Evolutionary conservation across 2,329 filamentous ascomycete species (phyloP), one percentile per base, ranked within the genome.

Genomic region (Penicillium hesseltinei): DNA sequence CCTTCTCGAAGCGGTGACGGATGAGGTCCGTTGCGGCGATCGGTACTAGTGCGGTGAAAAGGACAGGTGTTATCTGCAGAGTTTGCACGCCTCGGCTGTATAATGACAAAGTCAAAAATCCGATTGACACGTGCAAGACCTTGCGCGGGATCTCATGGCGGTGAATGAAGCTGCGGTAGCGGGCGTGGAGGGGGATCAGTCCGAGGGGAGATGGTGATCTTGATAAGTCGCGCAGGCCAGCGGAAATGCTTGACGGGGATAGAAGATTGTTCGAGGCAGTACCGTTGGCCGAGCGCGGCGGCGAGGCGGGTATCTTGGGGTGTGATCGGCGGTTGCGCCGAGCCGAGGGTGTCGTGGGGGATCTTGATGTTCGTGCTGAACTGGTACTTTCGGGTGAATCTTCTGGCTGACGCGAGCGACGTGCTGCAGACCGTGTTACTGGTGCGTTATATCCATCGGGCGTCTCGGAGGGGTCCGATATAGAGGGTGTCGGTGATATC

Each of bases 101-200:
- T 38, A 97, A 84, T 79, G 88, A 90, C 45, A 96, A 83, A 21
- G 93, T 91, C 59, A 97, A 82, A 78, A 97, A 97, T 54, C 94
- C 94, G 71, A 99, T 99, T 47, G 92, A 97, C 56, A 97, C 91
- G 73, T 99, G 94, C 38, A 99, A 82, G 40, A 87, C 80, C 76
- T 99, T 99, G 67, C 94, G 88, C 10, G 94, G 94, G 52, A 99
- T 92, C 77, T 99, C 94, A 76, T 99, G 93, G 69, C 91, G 92
- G 82, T 99, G 94, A 62, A 96, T 90, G 71, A 99, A 92, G 29
- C 84, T 89, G 66, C 91, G 85, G 84, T 94, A 99, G 71, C 94
- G 89, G 59, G 90, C 83, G 75, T 99, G 94, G 68, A 99, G 93
- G 2, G 94, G 94, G 60, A 99, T 99, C 48, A 97, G 82, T 9